Evolutionary conservation across 1,139 yeast species (phyloP), one percentile per base, ranked within the genome.

Genomic region (Yamadazyma pseudoaaseri): DNA sequence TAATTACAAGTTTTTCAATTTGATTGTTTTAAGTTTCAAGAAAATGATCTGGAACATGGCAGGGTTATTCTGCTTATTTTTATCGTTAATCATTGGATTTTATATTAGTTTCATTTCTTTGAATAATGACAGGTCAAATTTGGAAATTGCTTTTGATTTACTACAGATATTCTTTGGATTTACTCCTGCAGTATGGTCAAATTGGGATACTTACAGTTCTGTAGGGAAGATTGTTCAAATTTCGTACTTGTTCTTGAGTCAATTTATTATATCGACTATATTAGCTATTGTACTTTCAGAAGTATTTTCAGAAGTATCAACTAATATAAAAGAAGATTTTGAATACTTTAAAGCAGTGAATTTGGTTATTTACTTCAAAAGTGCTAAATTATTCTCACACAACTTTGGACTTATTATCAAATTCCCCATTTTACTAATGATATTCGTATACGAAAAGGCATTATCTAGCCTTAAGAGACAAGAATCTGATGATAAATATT

Each of bases 151-250:
- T 14, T 77, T 70, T 51, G 78, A 73, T 42, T 65, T 77, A 65
- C 54, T 76, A 32, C 74, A 76, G 49, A 64, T 78, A 5, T 68
- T 78, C 42, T 77, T 78, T 49, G 83, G 84, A 1, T 78, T 75
- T 49, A 77, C 83, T 0, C 82, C 83, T 0, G 76, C 81, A 0
- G 82, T 78, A 1, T 79, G 84, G 84, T 65, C 70, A 33, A 72
- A 73, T 41, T 76, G 82, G 82, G 60, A 65, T 29, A 60, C 65
- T 38, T 78, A 71, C 47, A 71, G 76, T 31, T 49, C 58, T 3
- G 52, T 76, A 23, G 84, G 84, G 2, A 62, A 73, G 32, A 48
- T 59, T 9, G 65, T 75, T 22, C 70, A 75, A 41, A 62, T 78
- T 53, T 65, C 75, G 16, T 79, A 75, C 47, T 60, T 78, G 30